These are phyloP conservation scores for Paramecium sonneborni DNA, from an alignment of 73 alveolate species.

Conservation along the genomic window DNA sequence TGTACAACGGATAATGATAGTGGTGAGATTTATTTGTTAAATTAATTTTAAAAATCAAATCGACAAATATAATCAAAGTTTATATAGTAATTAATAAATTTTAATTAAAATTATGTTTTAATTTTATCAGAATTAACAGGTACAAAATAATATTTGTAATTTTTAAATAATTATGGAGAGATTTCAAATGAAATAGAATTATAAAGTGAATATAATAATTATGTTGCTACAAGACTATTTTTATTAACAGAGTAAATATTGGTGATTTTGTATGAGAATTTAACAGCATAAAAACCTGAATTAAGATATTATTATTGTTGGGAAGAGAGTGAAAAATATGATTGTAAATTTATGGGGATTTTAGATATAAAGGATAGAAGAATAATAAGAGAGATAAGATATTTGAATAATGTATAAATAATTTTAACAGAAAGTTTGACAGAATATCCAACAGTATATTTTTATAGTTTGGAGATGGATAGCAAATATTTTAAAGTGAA, in stretches of 20 bases:
- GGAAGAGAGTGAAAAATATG: background rate
- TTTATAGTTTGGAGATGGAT: background rate
- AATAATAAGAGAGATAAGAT: background rate
- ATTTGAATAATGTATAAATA: background rate
- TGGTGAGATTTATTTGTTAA: background rate
- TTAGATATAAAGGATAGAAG: background rate
- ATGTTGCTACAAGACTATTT: background rate
- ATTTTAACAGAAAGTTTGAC: background rate
- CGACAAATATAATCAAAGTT: background rate
- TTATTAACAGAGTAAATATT: background rate
- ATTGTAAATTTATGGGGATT: background rate
- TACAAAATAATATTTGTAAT: background rate
- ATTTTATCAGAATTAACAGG: background rate
- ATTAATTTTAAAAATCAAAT: background rate
- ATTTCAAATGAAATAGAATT: background rate
- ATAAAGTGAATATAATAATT: background rate
- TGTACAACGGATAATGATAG: constrained; percentile 15
- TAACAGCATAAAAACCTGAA: background rate
- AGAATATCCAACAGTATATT: background rate
- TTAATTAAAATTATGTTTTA: background rate
- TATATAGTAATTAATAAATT: background rate
- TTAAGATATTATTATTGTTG: background rate
- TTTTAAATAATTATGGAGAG: background rate
- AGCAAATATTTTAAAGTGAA: background rate
- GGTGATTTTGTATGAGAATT: background rate